Evolutionary conservation across 345 rosid genomes (phyloP).

Genomic region (Boechera divaricarpa): DNA sequence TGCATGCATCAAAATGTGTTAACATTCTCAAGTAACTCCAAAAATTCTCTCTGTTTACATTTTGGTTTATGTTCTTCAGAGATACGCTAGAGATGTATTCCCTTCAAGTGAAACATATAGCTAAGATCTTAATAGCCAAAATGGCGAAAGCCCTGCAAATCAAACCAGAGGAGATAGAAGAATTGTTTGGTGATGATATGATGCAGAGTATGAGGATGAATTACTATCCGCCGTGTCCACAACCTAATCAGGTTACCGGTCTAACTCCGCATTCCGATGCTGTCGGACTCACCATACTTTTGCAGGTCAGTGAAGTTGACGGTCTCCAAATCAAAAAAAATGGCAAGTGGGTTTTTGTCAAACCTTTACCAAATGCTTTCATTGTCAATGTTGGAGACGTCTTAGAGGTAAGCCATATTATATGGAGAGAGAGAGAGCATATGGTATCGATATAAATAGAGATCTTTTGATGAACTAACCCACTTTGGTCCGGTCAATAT

Average conservation of each 20-base stretch:
- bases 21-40: constrained; percentile 6
- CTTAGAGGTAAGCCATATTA: constrained; percentile 45
- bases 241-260: constrained; percentile 56
- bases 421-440: background rate
- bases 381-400: constrained; percentile 63
- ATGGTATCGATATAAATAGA: background rate
- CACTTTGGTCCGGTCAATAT: background rate
- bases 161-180: constrained; percentile 53
- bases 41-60: background rate
- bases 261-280: constrained; percentile 59
- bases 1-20: constrained; percentile 11
- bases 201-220: constrained; percentile 56
- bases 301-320: constrained; percentile 52
- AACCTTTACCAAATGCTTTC: constrained; percentile 60
- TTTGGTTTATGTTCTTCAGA: constrained; percentile 44
- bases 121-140: constrained; percentile 45
- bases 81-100: constrained; percentile 57
- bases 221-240: constrained; percentile 70
- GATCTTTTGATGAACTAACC: background rate
- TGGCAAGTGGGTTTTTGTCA: constrained; percentile 53
- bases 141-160: constrained; percentile 55
- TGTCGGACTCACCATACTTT: constrained; percentile 55
- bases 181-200: constrained; percentile 45
- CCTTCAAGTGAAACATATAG: constrained; percentile 45
- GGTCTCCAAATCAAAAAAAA: constrained; percentile 68